phyloP scores from a whole-genome alignment of 768 basidiomycete genomes.

The Termitomyces sp. region DNA sequence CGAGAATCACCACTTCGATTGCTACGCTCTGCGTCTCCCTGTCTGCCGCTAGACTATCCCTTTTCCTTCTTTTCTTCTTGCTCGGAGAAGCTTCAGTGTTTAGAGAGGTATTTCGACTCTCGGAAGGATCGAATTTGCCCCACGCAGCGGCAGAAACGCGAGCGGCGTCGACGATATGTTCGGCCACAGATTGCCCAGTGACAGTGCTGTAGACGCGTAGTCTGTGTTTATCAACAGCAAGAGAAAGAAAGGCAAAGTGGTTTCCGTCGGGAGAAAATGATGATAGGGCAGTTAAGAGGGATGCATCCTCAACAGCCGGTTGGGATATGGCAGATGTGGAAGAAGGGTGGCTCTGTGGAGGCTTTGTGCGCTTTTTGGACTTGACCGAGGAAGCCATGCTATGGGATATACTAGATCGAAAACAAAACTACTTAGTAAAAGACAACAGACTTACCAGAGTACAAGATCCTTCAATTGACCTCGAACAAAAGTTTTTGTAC shows the following conservation, averaged over 20 bases:
- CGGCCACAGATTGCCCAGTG: slow-evolving; percentile 52
- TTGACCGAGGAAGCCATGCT: slow-evolving; percentile 43
- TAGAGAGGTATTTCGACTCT: slow-evolving; percentile 17
- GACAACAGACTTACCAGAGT: slow-evolving; percentile 5
- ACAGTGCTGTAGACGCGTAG: slow-evolving; percentile 60
- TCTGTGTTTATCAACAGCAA: slow-evolving; percentile 70
- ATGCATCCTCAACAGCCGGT: slow-evolving; percentile 46
- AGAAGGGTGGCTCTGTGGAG: slow-evolving; percentile 46
- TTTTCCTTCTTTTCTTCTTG: slow-evolving; percentile 56
- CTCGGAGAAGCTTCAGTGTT: slow-evolving; percentile 32
- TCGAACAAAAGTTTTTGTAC: slow-evolving; percentile 3
- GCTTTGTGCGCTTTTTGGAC: slow-evolving; percentile 56
- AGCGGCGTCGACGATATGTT: slow-evolving; percentile 52
- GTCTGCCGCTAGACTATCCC: slow-evolving; percentile 23
- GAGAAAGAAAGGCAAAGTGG: slow-evolving; percentile 58
- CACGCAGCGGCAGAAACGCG: slow-evolving; percentile 55
- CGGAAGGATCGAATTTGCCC: slow-evolving; percentile 35
- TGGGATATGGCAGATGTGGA: slow-evolving; percentile 56
- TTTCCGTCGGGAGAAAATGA: slow-evolving; percentile 57
- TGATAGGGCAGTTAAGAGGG: slow-evolving; percentile 40
- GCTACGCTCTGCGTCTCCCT: slow-evolving; percentile 22
- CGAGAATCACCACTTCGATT: slow-evolving; percentile 49
- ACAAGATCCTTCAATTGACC: background rate
- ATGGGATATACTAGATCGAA: background rate
- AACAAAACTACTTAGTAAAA: background rate